These are phyloP conservation scores for Aspergillus aculeatinus DNA, from an alignment of 2,329 filamentous ascomycete genomes.

Conservation along the genomic window DNA sequence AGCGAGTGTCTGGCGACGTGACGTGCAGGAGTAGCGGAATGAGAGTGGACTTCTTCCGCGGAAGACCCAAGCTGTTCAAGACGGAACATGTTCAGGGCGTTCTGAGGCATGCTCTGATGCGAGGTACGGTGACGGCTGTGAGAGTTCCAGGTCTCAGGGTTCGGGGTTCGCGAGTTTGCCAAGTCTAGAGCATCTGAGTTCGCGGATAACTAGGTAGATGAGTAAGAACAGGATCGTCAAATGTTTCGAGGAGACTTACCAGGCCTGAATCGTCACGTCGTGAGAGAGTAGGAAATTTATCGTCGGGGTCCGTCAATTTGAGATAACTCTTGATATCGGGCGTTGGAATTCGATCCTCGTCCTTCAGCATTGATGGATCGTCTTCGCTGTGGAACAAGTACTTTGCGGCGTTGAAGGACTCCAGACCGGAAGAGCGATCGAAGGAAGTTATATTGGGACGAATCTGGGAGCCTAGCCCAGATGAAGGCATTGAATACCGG, in stretches of 20 bases:
- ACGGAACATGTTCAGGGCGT: constrained; percentile 46
- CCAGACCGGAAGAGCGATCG: constrained; percentile 54
- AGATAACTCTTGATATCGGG: constrained; percentile 69
- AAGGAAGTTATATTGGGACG: constrained; percentile 32
- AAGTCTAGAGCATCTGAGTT: constrained; percentile 80
- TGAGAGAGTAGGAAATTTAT: constrained; percentile 74
- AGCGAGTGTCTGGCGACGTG: constrained; percentile 47
- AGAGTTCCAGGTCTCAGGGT: constrained; percentile 64
- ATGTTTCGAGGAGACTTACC: constrained; percentile 42
- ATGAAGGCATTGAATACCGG: constrained; percentile 91
- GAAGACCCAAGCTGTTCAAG: constrained; percentile 37
- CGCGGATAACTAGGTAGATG: constrained; percentile 65
- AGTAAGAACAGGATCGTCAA: constrained; percentile 37
- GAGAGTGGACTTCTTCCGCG: constrained; percentile 28
- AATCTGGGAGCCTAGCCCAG: constrained; percentile 33
- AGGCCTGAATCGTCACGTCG: constrained; percentile 54
- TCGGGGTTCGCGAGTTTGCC: constrained; percentile 67
- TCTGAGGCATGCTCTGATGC: constrained; percentile 60
- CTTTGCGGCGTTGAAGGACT: constrained; percentile 79
- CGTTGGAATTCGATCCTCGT: constrained; percentile 54
- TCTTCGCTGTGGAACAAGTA: constrained; percentile 88
- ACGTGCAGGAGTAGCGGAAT: constrained; percentile 30
- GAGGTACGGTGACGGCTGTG: constrained; percentile 68
- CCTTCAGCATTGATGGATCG: constrained; percentile 50
- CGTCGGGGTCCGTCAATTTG: constrained; percentile 71